Evolutionary conservation across 257 asterid genomes (phyloP), one percentile per base, ranked within the genome.

Genomic region (Solanum piurae): DNA sequence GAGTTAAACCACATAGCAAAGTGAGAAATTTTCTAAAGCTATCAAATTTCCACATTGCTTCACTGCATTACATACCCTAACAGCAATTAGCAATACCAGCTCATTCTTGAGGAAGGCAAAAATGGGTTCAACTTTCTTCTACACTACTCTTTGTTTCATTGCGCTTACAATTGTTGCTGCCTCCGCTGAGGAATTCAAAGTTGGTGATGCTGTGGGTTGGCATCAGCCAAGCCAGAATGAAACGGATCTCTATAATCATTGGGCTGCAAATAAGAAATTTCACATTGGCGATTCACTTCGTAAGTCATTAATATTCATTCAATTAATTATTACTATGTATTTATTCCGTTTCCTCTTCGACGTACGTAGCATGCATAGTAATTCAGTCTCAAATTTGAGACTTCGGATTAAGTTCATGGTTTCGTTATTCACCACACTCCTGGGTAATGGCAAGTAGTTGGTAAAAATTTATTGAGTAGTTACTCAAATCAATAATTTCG

Each of bases 211-310:
- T 71, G 88, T 86, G 7, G 96, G 96, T 8, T 95, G 98, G 98
- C 94, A 90, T 8, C 90, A 74, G 66, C 96, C 95, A 23, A 72
- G 89, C 29, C 55, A 86, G 79, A 91, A 92, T 44, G 89, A 93
- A 21, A 89, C 95, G 0, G 93, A 91, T 49, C 76, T 93, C 86
- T 95, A 94, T 86, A 27, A 62, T 31, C 90, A 71, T 11, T 95
- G 98, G 98, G 93, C 96, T 34, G 82, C 90, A 31, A 27, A 89
- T 18, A 76, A 42, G 88, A 91, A 87, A 88, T 93, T 95, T 88
- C 95, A 91, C 49, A 89, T 94, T 9, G 95, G 94, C 76, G 98
- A 94, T 92, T 90, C 93, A 33, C 93, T 95, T 16, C 95, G 98
- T 95, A 86, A 90, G 98, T 92, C 71, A 62, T 76, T 20, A n/a